Base-by-base conservation (phyloP, 441 rosid genomes). In the Breynia disticha region DNA sequence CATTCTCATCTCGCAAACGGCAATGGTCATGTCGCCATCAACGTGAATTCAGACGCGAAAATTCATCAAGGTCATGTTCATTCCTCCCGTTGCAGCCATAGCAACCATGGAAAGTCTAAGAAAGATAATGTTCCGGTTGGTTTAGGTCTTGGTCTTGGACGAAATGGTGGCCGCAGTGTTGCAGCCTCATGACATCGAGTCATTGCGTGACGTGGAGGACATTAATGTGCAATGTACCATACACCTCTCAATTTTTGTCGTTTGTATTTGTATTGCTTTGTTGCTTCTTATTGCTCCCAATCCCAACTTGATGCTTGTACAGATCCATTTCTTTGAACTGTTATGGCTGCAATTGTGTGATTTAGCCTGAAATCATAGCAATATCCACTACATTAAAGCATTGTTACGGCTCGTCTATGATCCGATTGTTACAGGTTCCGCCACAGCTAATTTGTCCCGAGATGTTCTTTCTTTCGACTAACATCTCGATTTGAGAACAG, bases 101-200 rank as follows among this genome's bases (percentile, higher is more conserved):
- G 61, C 58, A 62, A 72, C 63, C 67, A 72, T 35, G 72, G 62
- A 4, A 76, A 70, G 68, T 46, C 74, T 12, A 80, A 76, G 72
- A 60, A 65, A 1, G 89, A 88, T 32, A 64, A 60, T 7, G 62
- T 65, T 21, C 97, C 97, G 0, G n/a, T 77, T 68, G 97, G 98
- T 10, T 72, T 86, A 66, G 96, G 98, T 56, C 81, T 79, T 35
- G 95, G 91, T 64, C 86, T 82, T 45, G 89, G 87, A 32, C 75
- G 90, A 58, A 79, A 56, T 61, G 28, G 67, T 12, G 65, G 55
- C 13, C 82, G 84, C 37, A 64, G 82, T n/a, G 74, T 67, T 57
- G 67, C 71, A 56, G 67, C 89, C 52, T 71, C 80, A n/a, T 80
- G 75, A 79, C 62, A 52, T 17, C 41, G 15, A 28, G 18, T 37